A percentile compares a stretch with the other conserved stretches of the same genome.
These are phyloP conservation scores for Eucalyptus regnans DNA, from an alignment of 345 rosid species.

Conservation along the genomic window DNA sequence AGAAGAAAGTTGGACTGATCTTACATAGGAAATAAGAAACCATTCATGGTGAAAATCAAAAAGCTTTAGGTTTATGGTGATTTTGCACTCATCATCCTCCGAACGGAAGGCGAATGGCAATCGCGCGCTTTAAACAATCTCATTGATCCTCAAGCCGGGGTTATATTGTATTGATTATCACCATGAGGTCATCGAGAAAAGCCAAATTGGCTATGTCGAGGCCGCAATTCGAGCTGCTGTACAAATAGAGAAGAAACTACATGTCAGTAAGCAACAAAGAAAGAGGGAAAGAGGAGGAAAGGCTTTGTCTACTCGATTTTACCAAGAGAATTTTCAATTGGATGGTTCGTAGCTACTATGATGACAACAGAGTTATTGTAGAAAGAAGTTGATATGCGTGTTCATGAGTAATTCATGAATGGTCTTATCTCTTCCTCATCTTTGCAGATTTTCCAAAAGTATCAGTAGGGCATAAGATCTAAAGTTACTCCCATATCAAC, in stretches of 20 bases:
- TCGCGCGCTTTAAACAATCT: rapidly evolving
- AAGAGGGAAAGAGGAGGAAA: not conserved
- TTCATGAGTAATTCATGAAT: not conserved
- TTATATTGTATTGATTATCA: rapidly evolving
- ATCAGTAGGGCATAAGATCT: no score
- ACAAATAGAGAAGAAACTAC: not conserved
- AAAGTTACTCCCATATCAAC: rapidly evolving
- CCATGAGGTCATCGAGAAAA: rapidly evolving
- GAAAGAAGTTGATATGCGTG: not conserved
- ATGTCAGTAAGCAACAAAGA: not conserved
- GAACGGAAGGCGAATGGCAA: rapidly evolving
- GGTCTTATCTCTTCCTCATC: not conserved
- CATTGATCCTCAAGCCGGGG: rapidly evolving
- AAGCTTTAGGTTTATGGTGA: no score
- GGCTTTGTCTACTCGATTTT: not conserved
- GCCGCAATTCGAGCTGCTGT: rapidly evolving
- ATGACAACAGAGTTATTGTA: not conserved
- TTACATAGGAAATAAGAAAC: no score
- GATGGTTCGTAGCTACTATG: not conserved
- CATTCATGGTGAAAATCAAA: no score
- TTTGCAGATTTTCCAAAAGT: no score
- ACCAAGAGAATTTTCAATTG: not conserved
- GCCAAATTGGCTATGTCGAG: no score
- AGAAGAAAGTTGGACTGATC: no score
- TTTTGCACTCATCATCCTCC: no score